A percentile compares a stretch with the other conserved stretches of the same genome.
Evolutionary conservation across 2,329 filamentous ascomycete species (phyloP).

Genomic region (Lachnellula arida): DNA sequence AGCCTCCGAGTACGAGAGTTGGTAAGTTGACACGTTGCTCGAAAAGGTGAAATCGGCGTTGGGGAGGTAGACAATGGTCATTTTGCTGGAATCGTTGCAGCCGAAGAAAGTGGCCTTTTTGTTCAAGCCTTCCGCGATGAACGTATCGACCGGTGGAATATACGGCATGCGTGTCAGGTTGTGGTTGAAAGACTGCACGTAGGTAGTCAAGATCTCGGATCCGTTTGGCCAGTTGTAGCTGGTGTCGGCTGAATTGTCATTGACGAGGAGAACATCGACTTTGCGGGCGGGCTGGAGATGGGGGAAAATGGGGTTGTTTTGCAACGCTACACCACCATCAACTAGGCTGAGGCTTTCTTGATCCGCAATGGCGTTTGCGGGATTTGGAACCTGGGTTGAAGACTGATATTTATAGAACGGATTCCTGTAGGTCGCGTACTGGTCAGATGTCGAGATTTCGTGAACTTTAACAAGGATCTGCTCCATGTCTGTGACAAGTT

Average conservation of each 20-base stretch:
- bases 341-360: constrained; percentile 36
- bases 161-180: constrained; percentile 38
- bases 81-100: constrained; percentile 31
- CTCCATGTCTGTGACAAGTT: constrained; percentile 23
- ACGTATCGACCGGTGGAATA: constrained; percentile 35
- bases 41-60: constrained; percentile 37
- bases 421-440: constrained; percentile 52
- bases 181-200: constrained; percentile 15
- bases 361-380: constrained; percentile 34
- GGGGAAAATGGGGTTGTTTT: constrained; percentile 45
- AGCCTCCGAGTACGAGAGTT: constrained; percentile 34
- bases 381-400: constrained; percentile 31
- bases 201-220: constrained; percentile 34
- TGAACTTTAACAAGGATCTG: constrained; percentile 30
- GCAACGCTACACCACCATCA: constrained; percentile 42
- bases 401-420: constrained; percentile 49
- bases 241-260: constrained; percentile 61
- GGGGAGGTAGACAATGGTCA: constrained; percentile 34
- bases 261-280: constrained; percentile 60
- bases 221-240: constrained; percentile 40
- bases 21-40: constrained; percentile 28
- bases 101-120: constrained; percentile 39
- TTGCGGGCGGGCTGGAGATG: constrained; percentile 44
- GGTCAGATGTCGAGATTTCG: constrained; percentile 28
- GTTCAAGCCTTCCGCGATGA: constrained; percentile 31